Percentiles rank a stretch among this genome's conserved stretches.
phyloP scores from a whole-genome alignment of 2,329 filamentous ascomycete species.

The Trichoderma guizhouense region DNA sequence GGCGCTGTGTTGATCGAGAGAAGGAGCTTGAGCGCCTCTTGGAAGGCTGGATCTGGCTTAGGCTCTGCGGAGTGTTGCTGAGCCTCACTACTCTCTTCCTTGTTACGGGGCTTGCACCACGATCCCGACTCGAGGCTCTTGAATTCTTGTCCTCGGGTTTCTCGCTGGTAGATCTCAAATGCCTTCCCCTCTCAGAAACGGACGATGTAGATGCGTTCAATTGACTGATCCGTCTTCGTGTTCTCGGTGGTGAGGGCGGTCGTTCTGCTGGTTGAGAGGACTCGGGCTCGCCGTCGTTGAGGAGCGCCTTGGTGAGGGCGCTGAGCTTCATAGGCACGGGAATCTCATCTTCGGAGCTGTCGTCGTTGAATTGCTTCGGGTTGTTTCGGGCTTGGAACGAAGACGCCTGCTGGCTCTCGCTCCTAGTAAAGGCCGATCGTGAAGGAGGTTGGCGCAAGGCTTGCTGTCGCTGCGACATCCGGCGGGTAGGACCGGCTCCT shows the following conservation, averaged over 20 bases:
- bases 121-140: constrained; percentile 45
- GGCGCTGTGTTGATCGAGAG: constrained; percentile 34
- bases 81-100: constrained; percentile 57
- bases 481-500: constrained; percentile 47
- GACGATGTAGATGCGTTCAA: constrained; percentile 44
- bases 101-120: constrained; percentile 48
- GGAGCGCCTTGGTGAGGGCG: constrained; percentile 81
- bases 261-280: constrained; percentile 25
- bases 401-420: constrained; percentile 43
- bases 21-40: constrained; percentile 52
- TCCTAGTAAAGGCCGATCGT: constrained; percentile 43
- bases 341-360: constrained; percentile 94
- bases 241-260: constrained; percentile 44
- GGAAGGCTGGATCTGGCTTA: constrained; percentile 38
- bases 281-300: constrained; percentile 60
- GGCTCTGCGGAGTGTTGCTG: constrained; percentile 48
- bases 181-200: constrained; percentile 42
- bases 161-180: constrained; percentile 47
- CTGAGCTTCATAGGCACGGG: constrained; percentile 91
- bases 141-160: constrained; percentile 39
- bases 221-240: constrained; percentile 48
- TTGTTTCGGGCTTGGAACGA: constrained; percentile 32
- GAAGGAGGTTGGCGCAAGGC: constrained; percentile 50
- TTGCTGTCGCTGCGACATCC: constrained; percentile 57
- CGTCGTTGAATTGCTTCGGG: constrained; percentile 54